Percentiles rank a stretch among this genome's conserved stretches.
phyloP scores from a whole-genome alignment of 176 grass and related monocot species.

The Zoysia pacifica region DNA sequence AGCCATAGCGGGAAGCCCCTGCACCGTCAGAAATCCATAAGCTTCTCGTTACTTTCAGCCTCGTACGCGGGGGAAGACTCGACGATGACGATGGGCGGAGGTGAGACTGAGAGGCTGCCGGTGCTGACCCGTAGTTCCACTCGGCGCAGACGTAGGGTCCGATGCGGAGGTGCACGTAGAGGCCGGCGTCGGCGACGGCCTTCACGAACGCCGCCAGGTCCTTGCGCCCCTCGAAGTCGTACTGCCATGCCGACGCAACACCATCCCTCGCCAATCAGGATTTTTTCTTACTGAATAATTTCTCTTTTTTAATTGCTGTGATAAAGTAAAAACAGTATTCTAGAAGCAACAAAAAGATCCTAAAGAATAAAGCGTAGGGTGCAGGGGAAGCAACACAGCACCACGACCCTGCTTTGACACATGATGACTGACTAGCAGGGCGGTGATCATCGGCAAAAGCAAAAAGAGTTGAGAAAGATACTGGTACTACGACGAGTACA shows the following conservation, averaged over 20 bases:
- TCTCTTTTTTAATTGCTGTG: background rate
- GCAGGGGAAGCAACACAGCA: constrained; percentile 36
- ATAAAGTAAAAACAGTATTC: background rate
- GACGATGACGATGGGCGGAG: background rate
- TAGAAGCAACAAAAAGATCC: constrained; percentile 2
- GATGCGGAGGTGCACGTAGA: constrained; percentile 96
- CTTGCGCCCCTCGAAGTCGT: constrained; percentile 98
- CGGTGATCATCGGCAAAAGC: background rate
- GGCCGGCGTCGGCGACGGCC: constrained; percentile 81
- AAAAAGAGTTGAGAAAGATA: background rate
- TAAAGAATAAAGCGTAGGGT: constrained; percentile 45
- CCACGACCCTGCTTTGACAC: constrained; percentile 13
- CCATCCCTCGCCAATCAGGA: constrained; percentile 15
- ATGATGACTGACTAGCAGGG: constrained; percentile 15
- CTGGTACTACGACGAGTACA: background rate
- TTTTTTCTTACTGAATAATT: background rate
- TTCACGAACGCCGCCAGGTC: constrained; percentile 85
- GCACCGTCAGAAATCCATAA: background rate
- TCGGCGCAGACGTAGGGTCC: constrained; percentile 96
- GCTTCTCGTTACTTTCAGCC: background rate
- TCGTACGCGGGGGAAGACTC: background rate
- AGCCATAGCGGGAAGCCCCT: constrained; percentile 98
- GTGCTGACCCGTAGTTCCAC: constrained; percentile 93
- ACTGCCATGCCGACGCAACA: constrained; percentile 48
- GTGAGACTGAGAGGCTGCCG: background rate